Percentiles rank a stretch among this genome's conserved stretches.
These are phyloP conservation scores for Ophiocordyceps camponoti-saundersi DNA, from an alignment of 2,329 filamentous ascomycete genomes.

Conservation along the genomic window DNA sequence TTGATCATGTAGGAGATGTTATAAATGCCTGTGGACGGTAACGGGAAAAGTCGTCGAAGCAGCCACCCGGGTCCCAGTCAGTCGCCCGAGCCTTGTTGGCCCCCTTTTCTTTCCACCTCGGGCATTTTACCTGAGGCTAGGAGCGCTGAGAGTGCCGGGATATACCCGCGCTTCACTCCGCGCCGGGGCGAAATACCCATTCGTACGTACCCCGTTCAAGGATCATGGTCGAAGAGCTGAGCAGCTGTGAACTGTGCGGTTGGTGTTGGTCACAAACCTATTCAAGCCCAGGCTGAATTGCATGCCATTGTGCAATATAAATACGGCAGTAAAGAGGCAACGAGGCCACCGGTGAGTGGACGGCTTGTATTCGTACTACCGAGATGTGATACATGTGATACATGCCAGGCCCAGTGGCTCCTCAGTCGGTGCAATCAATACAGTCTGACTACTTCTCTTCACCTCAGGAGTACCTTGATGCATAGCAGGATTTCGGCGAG, in stretches of 20 bases:
- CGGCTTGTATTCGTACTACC: background rate
- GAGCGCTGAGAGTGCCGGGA: background rate
- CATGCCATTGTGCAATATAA: background rate
- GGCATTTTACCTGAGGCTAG: background rate
- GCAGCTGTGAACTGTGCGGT: background rate
- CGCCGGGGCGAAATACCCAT: background rate
- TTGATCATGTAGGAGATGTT: background rate
- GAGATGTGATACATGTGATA: background rate
- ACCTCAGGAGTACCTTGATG: background rate
- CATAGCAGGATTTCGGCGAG: background rate
- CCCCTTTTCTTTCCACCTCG: background rate
- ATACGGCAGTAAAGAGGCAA: background rate
- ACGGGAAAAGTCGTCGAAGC: too few species aligned
- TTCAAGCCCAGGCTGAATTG: background rate
- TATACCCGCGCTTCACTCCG: background rate
- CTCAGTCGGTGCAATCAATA: background rate
- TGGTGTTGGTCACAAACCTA: background rate
- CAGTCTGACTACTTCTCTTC: background rate
- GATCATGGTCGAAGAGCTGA: background rate
- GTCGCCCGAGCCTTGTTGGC: background rate
- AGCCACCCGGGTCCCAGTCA: background rate
- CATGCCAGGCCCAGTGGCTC: too few species aligned
- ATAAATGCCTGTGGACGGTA: background rate
- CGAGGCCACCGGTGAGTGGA: background rate
- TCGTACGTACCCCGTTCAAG: background rate